phyloP scores from a whole-genome alignment of 805 yeast species.

The Yamadazyma akitaensis region DNA sequence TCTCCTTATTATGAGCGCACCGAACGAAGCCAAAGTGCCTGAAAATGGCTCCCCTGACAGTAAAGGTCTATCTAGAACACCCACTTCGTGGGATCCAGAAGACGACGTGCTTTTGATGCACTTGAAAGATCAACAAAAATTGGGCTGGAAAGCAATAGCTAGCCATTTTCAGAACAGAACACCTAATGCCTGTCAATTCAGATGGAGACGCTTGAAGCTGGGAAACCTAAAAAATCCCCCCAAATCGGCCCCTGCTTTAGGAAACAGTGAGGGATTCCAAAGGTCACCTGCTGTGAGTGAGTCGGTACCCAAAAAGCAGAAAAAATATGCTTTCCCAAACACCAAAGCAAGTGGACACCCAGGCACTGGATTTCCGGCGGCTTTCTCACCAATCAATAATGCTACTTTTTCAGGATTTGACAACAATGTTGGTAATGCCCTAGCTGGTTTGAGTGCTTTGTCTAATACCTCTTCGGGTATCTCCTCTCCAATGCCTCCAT shows the following conservation, averaged over 20 bases:
- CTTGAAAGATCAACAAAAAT: slow-evolving; percentile 42
- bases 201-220: slow-evolving; percentile 45
- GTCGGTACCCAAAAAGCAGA: slow-evolving; percentile 12
- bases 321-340: slow-evolving; percentile 16
- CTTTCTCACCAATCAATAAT: slow-evolving; percentile 33
- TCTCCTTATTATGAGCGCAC: slow-evolving; percentile 4
- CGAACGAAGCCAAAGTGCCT: slow-evolving; percentile 4
- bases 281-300: slow-evolving; percentile 5
- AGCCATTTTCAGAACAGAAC: slow-evolving; percentile 42
- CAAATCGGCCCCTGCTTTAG: slow-evolving; percentile 29
- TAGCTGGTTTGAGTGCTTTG: slow-evolving; percentile 44
- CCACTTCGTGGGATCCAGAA: slow-evolving; percentile 48
- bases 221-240: slow-evolving; percentile 46
- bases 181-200: slow-evolving; percentile 47
- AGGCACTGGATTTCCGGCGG: slow-evolving; percentile 22
- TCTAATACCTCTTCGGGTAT: slow-evolving; percentile 27
- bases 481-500: slow-evolving; percentile 25
- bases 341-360: slow-evolving; percentile 14
- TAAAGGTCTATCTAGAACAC: slow-evolving; percentile 36
- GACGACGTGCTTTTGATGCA: slow-evolving; percentile 46
- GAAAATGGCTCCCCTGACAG: slow-evolving; percentile 7
- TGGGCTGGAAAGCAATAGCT: slow-evolving; percentile 49
- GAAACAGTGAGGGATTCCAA: slow-evolving; percentile 2
- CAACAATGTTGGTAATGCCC: slow-evolving; percentile 37
- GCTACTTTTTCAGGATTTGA: slow-evolving; percentile 41